phyloP scores from a whole-genome alignment of 2,329 filamentous ascomycete genomes.

The Acrocalymma vagum region DNA sequence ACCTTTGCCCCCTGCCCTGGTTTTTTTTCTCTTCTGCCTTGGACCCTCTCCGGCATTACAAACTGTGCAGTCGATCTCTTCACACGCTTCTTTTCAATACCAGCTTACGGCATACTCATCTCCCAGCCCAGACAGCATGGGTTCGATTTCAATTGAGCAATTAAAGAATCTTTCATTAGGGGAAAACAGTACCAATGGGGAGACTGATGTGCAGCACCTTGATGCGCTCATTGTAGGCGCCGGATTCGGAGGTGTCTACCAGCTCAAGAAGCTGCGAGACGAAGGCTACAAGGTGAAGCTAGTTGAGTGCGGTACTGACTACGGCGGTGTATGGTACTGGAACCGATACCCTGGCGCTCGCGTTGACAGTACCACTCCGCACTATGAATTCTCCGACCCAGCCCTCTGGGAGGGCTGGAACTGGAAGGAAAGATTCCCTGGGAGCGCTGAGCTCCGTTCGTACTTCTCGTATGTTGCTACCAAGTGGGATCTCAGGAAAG shows the following conservation, averaged over 20 bases:
- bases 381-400: constrained; percentile 32
- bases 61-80: too few relatives aligned
- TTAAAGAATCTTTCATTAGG: constrained; percentile 5
- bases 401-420: constrained; percentile 25
- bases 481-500: constrained; percentile 28
- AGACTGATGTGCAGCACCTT: constrained; percentile 11
- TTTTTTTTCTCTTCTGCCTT: neutral
- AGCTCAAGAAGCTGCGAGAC: constrained; percentile 33
- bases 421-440: constrained; percentile 30
- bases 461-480: constrained; percentile 30
- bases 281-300: constrained; percentile 29
- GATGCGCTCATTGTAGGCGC: constrained; percentile 37
- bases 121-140: constrained; percentile 9
- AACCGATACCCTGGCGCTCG: constrained; percentile 40
- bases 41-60: too few relatives aligned
- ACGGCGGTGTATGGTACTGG: constrained; percentile 37
- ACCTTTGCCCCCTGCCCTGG: neutral
- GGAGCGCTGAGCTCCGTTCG: constrained; percentile 21
- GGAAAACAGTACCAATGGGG: neutral
- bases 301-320: constrained; percentile 24
- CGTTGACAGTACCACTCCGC: constrained; percentile 29
- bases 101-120: too few relatives aligned
- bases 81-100: too few relatives aligned
- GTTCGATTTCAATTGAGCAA: constrained; percentile 9
- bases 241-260: constrained; percentile 38